Evolutionary conservation across 306 rosid species (phyloP), one percentile per base, ranked within the genome.

Genomic region (Cicer judaicum): DNA sequence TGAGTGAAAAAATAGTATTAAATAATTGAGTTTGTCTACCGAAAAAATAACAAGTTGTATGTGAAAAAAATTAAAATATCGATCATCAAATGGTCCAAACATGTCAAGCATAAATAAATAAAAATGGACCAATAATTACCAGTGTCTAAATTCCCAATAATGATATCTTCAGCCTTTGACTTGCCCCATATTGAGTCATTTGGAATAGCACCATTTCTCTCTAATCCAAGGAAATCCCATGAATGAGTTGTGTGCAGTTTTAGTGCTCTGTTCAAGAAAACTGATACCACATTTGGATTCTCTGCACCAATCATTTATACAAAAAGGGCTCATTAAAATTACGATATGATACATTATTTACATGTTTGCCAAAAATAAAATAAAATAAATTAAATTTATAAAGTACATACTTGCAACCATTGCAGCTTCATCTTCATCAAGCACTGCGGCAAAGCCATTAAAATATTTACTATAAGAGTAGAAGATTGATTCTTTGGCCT

Each of bases 381-480:
- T 0, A 21, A 12, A 19, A 46, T 34, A 41, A 61, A 49, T 61
- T 1, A 50, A 54, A 5, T 36, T 16, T 24, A 24, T 24, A 21
- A 41, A 42, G 2, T 36, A 39, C 75, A 63, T 66, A 92, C 98
- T 83, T 52, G 84, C 82, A 71, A 90, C 60, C 56, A 13, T 60
- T 0, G 66, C 70, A 4, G 85, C 96, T 68, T 83, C 85, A 56
- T 86, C 69, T 3, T 90, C 92, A 1, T 88, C 85, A 44, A 92
- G 87, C 7, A 84, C 10, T 12, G 96, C 98, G 1, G 98, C 98
- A 46, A 92, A 92, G 3, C 96, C 98, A 65, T 92, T 92, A 29
- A 92, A 85, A 12, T 81, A 8, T 68, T 72, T 78, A 7, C 34
- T 85, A 24, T 92, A 92, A 2, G 98, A 90, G 76, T 92, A 90